A percentile compares a stretch with the other conserved stretches of the same genome.
phyloP scores from a whole-genome alignment of 2,329 filamentous ascomycete genomes.

The Phialophora verrucosa region DNA sequence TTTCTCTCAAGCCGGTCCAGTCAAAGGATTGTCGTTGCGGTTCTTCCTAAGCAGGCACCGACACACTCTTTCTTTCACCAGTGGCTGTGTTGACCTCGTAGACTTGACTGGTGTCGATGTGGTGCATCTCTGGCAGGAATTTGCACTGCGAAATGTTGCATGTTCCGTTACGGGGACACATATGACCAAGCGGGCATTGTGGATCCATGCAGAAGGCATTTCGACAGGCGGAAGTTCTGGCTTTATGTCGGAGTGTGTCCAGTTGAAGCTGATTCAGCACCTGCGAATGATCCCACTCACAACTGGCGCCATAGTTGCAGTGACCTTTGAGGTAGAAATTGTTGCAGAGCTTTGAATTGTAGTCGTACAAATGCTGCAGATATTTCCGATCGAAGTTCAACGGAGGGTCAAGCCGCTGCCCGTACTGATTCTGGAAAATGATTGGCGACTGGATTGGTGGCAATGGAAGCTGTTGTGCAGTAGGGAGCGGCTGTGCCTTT shows the following conservation, averaged over 20 bases:
- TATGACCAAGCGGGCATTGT: conserved; percentile 34
- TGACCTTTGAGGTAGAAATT: conserved; percentile 63
- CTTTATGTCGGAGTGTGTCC: conserved; percentile 36
- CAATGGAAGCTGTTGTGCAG: conserved; percentile 34
- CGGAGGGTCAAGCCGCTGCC: conserved; percentile 62
- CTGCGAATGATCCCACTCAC: conserved; percentile 35
- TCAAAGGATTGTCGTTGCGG: conserved; percentile 9
- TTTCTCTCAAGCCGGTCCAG: background rate
- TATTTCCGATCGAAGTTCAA: conserved; percentile 57
- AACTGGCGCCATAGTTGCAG: conserved; percentile 50
- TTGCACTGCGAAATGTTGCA: conserved; percentile 32
- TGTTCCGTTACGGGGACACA: conserved; percentile 28
- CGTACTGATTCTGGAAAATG: conserved; percentile 49
- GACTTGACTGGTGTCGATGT: conserved; percentile 30
- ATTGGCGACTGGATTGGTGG: conserved; percentile 43
- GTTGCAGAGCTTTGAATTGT: conserved; percentile 67
- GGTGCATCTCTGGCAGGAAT: conserved; percentile 36
- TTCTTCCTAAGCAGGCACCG: conserved; percentile 27
- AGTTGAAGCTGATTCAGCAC: conserved; percentile 30
- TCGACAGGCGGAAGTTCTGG: conserved; percentile 34
- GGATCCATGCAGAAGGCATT: conserved; percentile 33
- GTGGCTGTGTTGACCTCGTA: conserved; percentile 31
- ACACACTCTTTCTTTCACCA: conserved; percentile 24
- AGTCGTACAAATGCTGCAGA: conserved; percentile 51
- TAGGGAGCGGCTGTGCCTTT: conserved; percentile 10